Base-by-base conservation (phyloP, 1,284 basidiomycete genomes). In the Golubevia pallescens region DNA sequence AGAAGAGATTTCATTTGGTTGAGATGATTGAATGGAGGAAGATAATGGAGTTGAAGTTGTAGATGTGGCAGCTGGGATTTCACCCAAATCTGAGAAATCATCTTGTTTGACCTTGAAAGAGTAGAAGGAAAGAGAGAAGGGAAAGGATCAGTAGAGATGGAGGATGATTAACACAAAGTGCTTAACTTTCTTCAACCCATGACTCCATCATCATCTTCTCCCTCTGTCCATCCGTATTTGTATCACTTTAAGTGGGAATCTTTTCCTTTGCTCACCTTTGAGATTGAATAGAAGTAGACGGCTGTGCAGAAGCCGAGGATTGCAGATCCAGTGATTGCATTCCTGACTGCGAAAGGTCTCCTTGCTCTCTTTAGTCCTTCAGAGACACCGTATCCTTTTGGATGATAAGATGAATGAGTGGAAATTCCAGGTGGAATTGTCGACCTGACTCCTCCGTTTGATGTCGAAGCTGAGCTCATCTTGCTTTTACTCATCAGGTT, bases 251-350 rank as follows among this genome's bases (percentile, higher is more conserved):
- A n/a, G 20, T 58, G 19, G 38, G 23, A 52, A 28, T 24, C 1
- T 42, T 28, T 4, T 53, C 53, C 16, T 58, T 60, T 16, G 13
- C 53, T 56, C 14, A 79, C 77, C 73, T 77, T 79, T 21, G 70
- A 73, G 28, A 79, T 77, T 61, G 73, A 75, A 60, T 77, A 79
- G 53, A 67, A 77, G 69, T 77, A 79, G 53, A 77, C 71, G 52
- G 70, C 65, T 23, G 71, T 70, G 14, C 70, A 75, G 53, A 78
- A 78, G 24, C 65, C 75, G 65, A 78, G 64, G 62, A 80, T 74
- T 54, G 71, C 55, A 2, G 60, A 48, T 14, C 77, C 77, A 0
- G 74, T 76, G n/a, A 75, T 42, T 16, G 71, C 62, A 66, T 80
- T 80, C 8, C 70, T 62, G 23, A 72, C 19, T 2, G 62, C 61